Percentiles rank a stretch among this genome's conserved stretches.
Conservation (phyloP, 129 eudicot genomes). For the Gnaphalium uliginosum region DNA sequence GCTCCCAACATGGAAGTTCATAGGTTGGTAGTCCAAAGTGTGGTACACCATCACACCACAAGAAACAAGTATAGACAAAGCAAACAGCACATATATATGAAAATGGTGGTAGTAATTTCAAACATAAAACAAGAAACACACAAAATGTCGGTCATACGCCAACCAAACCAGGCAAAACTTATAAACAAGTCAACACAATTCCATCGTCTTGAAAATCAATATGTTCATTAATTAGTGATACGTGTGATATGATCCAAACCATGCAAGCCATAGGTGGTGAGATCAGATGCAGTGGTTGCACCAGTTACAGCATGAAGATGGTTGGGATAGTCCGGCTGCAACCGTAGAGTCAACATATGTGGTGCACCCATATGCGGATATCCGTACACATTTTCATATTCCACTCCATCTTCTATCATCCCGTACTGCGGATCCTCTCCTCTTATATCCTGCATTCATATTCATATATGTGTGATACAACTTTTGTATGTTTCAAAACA, state of each 20-base stretch:
- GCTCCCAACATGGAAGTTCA: too few species aligned
- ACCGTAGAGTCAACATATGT: conserved; percentile 44
- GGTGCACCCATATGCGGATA: conserved; percentile 42
- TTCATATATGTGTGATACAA: not conserved
- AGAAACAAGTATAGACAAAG: conserved; percentile 4
- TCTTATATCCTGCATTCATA: conserved; percentile 54
- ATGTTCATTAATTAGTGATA: not conserved
- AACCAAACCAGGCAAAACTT: conserved; percentile 24
- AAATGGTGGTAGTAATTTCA: not conserved
- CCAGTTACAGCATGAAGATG: conserved; percentile 35
- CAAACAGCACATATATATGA: not conserved
- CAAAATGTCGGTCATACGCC: conserved; percentile 30
- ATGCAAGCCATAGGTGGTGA: conserved; percentile 66
- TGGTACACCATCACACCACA: too few species aligned
- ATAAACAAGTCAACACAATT: conserved; percentile 21
- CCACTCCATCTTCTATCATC: conserved; percentile 73
- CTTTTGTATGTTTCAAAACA: not conserved
- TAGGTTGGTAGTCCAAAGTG: too few species aligned
- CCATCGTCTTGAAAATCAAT: conserved; percentile 8
- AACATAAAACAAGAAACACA: not conserved
- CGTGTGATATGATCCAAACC: conserved; percentile 30
- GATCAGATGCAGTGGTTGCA: conserved; percentile 52
- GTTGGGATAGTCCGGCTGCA: conserved; percentile 50
- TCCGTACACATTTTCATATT: conserved; percentile 56
- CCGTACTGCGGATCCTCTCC: conserved; percentile 83